A percentile compares a stretch with the other conserved stretches of the same genome.
These are phyloP conservation scores for Xylaria scruposa DNA, from an alignment of 495 filamentous ascomycete species.

Conservation along the genomic window DNA sequence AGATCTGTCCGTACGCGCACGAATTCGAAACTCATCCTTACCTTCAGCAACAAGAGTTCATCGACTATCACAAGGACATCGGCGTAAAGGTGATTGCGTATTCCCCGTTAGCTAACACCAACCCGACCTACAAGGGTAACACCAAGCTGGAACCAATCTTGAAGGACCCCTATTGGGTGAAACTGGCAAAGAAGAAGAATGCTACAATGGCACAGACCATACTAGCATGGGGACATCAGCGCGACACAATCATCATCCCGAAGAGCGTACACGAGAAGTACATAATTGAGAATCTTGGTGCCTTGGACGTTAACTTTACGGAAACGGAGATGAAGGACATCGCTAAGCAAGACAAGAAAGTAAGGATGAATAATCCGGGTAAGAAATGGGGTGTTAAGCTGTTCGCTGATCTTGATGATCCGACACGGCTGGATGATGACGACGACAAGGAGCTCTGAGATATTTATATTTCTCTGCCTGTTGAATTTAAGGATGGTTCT, in stretches of 20 bases:
- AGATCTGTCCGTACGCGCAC: constrained; percentile 68
- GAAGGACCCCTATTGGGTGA: constrained; percentile 64
- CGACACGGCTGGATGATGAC: constrained; percentile 29
- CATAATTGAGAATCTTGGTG: constrained; percentile 35
- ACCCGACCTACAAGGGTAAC: constrained; percentile 60
- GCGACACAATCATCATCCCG: constrained; percentile 69
- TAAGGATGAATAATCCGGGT: constrained; percentile 66
- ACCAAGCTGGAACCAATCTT: constrained; percentile 37
- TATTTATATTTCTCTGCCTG: not conserved
- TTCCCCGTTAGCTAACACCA: constrained; percentile 75
- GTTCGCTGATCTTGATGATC: constrained; percentile 59
- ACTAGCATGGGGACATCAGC: constrained; percentile 69
- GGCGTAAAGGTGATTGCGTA: constrained; percentile 71
- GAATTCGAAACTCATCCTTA: constrained; percentile 64
- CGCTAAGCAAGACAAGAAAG: constrained; percentile 58
- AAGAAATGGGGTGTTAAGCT: constrained; percentile 63
- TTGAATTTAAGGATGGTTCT: not conserved
- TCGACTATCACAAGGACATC: constrained; percentile 59
- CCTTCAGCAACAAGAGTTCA: constrained; percentile 66
- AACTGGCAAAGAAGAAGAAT: constrained; percentile 67
- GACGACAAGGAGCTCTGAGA: constrained; percentile 22
- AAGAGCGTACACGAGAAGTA: constrained; percentile 59
- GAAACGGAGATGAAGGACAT: constrained; percentile 61
- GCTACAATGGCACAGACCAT: constrained; percentile 68
- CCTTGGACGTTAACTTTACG: constrained; percentile 32